Evolutionary conservation across 2,329 filamentous ascomycete genomes (phyloP).

Genomic region (Phialemonium atrogriseum): DNA sequence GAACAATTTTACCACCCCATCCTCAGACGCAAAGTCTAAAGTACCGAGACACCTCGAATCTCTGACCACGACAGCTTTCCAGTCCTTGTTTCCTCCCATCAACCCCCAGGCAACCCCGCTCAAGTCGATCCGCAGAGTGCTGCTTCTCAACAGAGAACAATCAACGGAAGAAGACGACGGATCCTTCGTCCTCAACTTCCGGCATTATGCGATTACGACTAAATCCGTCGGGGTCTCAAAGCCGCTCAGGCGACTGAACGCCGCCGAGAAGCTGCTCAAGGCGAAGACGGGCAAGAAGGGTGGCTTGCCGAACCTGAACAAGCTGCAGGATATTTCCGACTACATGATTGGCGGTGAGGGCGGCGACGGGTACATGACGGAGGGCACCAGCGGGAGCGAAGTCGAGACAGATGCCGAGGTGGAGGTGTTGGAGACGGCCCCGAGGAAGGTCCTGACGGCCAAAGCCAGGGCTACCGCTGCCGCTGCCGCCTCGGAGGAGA

Average conservation of each 20-base stretch:
- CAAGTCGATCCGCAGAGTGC: constrained; percentile 82
- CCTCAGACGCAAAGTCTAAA: constrained; percentile 50
- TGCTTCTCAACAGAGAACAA: constrained; percentile 78
- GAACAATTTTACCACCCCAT: constrained; percentile 84
- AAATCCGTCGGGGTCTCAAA: constrained; percentile 78
- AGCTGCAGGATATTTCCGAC: constrained; percentile 87
- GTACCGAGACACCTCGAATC: constrained; percentile 93
- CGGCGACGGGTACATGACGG: constrained; percentile 77
- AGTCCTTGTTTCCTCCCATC: constrained; percentile 92
- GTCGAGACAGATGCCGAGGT: constrained; percentile 92
- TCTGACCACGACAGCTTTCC: constrained; percentile 87
- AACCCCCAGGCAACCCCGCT: constrained; percentile 85
- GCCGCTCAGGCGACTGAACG: constrained; percentile 73
- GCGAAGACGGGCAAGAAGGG: constrained; percentile 56
- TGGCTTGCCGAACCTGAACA: constrained; percentile 78
- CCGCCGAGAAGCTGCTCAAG: constrained; percentile 69
- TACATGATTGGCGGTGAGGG: constrained; percentile 81
- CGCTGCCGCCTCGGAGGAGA: constrained; percentile 30
- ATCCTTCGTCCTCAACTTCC: constrained; percentile 74
- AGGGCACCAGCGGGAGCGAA: constrained; percentile 79
- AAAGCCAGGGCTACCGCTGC: constrained; percentile 41
- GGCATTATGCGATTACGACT: constrained; percentile 94
- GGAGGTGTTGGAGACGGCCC: constrained; percentile 63
- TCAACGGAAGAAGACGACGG: constrained; percentile 44
- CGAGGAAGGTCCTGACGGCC: constrained; percentile 50